phyloP scores from a whole-genome alignment of 257 asterid species.

The Leptodermis oblonga region DNA sequence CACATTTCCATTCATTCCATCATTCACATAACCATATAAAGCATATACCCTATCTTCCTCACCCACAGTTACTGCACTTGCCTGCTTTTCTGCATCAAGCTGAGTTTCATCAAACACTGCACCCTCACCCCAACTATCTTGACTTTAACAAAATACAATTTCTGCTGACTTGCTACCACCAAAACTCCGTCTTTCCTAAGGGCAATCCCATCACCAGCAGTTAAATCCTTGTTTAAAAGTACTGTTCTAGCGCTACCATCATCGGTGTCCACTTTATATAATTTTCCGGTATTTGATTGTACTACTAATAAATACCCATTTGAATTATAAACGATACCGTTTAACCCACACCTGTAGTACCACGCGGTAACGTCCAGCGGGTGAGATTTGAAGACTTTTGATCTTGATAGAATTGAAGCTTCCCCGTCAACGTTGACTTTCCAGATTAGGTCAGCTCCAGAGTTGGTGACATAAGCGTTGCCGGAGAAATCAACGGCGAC shows the following conservation, averaged over 20 bases:
- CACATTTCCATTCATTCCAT: slow-evolving; percentile 48
- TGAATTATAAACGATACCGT: slow-evolving; percentile 56
- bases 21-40: slow-evolving; percentile 61
- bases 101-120: slow-evolving; percentile 82
- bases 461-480: slow-evolving; percentile 68
- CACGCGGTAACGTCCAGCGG: slow-evolving; percentile 26
- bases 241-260: slow-evolving; percentile 62
- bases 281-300: slow-evolving; percentile 63
- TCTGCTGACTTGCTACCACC: slow-evolving; percentile 55
- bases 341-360: slow-evolving; percentile 41
- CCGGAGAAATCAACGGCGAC: slow-evolving; percentile 68
- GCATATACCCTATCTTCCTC: slow-evolving; percentile 67
- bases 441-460: slow-evolving; percentile 53
- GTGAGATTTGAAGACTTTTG: slow-evolving; percentile 34
- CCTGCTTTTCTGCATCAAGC: slow-evolving; percentile 60
- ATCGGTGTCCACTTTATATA: slow-evolving; percentile 58
- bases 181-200: slow-evolving; percentile 64
- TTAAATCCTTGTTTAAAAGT: slow-evolving; percentile 41
- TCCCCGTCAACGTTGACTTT: slow-evolving; percentile 53
- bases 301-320: slow-evolving; percentile 68
- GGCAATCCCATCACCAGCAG: slow-evolving; percentile 62
- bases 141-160: slow-evolving; percentile 51
- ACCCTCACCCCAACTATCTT: slow-evolving; percentile 75
- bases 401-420: slow-evolving; percentile 47
- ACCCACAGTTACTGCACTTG: slow-evolving; percentile 65